Base-by-base conservation (phyloP, 2,329 filamentous ascomycete genomes). In the Neofusicoccum ribis region DNA sequence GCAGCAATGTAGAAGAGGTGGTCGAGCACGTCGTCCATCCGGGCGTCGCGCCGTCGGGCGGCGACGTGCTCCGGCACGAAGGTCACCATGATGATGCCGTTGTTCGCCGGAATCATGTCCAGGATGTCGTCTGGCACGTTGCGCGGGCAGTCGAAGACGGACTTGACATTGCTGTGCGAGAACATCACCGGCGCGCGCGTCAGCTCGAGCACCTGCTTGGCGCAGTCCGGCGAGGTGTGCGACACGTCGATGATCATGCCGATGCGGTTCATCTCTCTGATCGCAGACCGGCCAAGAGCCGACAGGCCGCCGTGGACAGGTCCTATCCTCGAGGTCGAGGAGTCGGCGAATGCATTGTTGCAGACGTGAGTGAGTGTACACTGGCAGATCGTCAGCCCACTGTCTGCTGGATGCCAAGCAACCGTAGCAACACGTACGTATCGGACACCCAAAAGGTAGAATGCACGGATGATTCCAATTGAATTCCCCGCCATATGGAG, bases 211-310 rank as follows among this genome's bases (percentile, higher is more conserved):
- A 58, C 59, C 12, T 62, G 41, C n/a, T 39, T 41, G 17, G 54
- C 47, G 8, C 59, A 56, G 20, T 34, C 52, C 2, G 41, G 50
- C 31, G 43, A 54, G 44, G 43, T 36, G 37, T 68, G 67, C 8
- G 65, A 65, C 15, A 60, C 47, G 43, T 49, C 46, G 20, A 27
- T 27, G 20, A 23, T 49, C 73, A 75, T 76, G 31, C 77, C 77
- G 4, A 78, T 2, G 0, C 77, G 70, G 62, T 79, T 79, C 76
- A 79, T 78, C 63, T 79, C 77, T 15, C 66, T 69, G 12, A 79
- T 67, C 1, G 70, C 71, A 1, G 67, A 69, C 17, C 65, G 65
- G 1, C 77, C 77, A 3, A 75, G 66, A 6, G 68, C 68, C 2
- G 20, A 49, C 9, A 49, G 20, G 3, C 46, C 20, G 20, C 20